A percentile compares a stretch with the other conserved stretches of the same genome.
phyloP scores from a whole-genome alignment of 768 basidiomycete genomes.

The Lactifluus echinatus region DNA sequence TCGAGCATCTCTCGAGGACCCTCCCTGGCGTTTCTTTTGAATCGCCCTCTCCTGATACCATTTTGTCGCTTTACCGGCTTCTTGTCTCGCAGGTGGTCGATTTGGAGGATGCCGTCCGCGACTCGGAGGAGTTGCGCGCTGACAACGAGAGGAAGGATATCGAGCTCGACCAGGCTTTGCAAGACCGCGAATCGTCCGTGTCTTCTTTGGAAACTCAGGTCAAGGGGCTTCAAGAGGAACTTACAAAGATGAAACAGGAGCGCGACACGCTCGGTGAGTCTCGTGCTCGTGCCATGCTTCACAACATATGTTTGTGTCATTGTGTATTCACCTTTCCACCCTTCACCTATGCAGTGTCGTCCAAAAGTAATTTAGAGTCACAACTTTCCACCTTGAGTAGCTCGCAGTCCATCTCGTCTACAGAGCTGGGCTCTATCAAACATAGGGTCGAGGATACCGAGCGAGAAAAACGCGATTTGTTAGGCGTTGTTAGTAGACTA shows the following conservation, averaged over 20 bases:
- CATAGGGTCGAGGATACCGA: constrained; percentile 66
- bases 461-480: constrained; percentile 83
- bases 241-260: constrained; percentile 48
- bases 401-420: constrained; percentile 54
- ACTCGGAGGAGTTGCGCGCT: constrained; percentile 64
- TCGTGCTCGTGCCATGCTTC: not conserved
- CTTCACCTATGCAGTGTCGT: constrained; percentile 30
- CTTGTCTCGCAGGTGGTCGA: constrained; percentile 49
- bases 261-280: constrained; percentile 57
- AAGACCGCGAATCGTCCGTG: constrained; percentile 59
- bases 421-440: constrained; percentile 50
- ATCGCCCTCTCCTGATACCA: constrained; percentile 47
- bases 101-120: constrained; percentile 46
- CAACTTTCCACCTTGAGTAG: constrained; percentile 49
- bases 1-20: constrained; percentile 47
- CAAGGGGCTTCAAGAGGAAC: constrained; percentile 46
- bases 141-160: constrained; percentile 65
- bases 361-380: constrained; percentile 40
- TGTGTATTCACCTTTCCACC: constrained; percentile 15
- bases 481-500: constrained; percentile 73
- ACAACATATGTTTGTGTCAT: not conserved
- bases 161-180: constrained; percentile 76
- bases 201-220: constrained; percentile 48
- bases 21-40: constrained; percentile 54
- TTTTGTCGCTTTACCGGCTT: constrained; percentile 55